Base-by-base conservation (phyloP, 1,284 basidiomycete genomes). In the Ceratobasidium sp. region DNA sequence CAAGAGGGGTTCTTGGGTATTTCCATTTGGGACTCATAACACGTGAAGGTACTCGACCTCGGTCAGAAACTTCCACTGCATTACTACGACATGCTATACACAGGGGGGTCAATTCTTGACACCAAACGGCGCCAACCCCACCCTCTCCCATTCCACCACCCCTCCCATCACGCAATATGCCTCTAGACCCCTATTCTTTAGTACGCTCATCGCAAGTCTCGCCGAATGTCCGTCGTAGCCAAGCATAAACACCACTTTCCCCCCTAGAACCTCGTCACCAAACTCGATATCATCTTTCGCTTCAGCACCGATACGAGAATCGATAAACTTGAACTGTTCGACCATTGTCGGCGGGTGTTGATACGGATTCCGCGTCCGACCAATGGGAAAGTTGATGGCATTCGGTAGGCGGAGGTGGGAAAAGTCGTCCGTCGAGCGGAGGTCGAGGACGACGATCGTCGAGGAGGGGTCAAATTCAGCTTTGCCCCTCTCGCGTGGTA, bases 331-430 rank as follows among this genome's bases (percentile, higher is more conserved):
- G 66, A 54, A 68, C n/a, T 30, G 46, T 38, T 68, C 66, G 30
- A 54, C 66, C 66, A 68, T 68, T 27, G 66, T 68, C 16, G 66
- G 66, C 20, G 66, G 66, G n/a, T 54, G 66, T 12, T 52, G 66
- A 27, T 68, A 68, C 50, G 66, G 66, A n/a, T 68, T 68, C 18
- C 16, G 66, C 8, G 66, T 68, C 2, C 48, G 30, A 48, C 66
- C 66, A 10, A 68, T 38, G n/a, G 27, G 48, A 23, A 68, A 54
- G 65, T 67, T 67, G 30, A 67, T 33, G 8, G 65, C 50, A 18
- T 54, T 50, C 10, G 65, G 65, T 1, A 67, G 27, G 14, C 10
- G 27, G 16, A 54, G 20, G 48, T 52, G 65, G 14, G 65, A 41
- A 33, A 67, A 67, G 23, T 67, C 65, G 23, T 50, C 46, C 4